Evolutionary conservation across 2,329 filamentous ascomycete genomes (phyloP).

Genomic region (Didymella pinodella): DNA sequence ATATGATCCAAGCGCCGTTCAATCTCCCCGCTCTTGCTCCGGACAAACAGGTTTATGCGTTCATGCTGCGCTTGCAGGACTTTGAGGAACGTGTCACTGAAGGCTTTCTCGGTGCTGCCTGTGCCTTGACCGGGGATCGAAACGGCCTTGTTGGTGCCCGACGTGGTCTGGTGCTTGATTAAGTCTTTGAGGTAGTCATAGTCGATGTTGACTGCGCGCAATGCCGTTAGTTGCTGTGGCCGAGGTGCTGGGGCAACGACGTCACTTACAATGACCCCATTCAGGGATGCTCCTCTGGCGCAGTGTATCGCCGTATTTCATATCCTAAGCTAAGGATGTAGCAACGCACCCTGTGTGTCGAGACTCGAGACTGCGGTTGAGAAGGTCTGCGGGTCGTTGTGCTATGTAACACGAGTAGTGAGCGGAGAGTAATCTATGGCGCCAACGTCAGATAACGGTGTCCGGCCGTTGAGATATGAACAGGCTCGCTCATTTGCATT

Average conservation of each 20-base stretch:
- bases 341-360: slow-evolving; percentile 3
- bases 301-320: slow-evolving; percentile 81
- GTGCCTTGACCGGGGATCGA: slow-evolving; percentile 73
- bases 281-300: slow-evolving; percentile 79
- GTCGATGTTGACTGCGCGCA: slow-evolving; percentile 78
- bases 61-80: slow-evolving; percentile 79
- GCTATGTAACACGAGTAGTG: slow-evolving; percentile 23
- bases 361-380: slow-evolving; percentile 21
- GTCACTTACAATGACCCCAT: slow-evolving; percentile 75
- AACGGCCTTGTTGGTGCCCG: slow-evolving; percentile 72
- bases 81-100: slow-evolving; percentile 74
- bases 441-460: slow-evolving; percentile 21
- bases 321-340: slow-evolving; percentile 47
- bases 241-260: slow-evolving; percentile 1
- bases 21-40: slow-evolving; percentile 82
- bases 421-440: slow-evolving; percentile 9
- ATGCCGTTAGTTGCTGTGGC: slow-evolving; percentile 25
- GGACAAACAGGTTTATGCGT: slow-evolving; percentile 79
- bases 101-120: slow-evolving; percentile 64
- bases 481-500: slow-evolving; percentile 12
- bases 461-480: slow-evolving; percentile 10
- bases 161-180: slow-evolving; percentile 81
- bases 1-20: slow-evolving; percentile 66
- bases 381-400: slow-evolving; percentile 15
- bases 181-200: slow-evolving; percentile 87